Conservation (phyloP, 2,329 filamentous ascomycete species). For the Dothiorella sarmentorum region DNA sequence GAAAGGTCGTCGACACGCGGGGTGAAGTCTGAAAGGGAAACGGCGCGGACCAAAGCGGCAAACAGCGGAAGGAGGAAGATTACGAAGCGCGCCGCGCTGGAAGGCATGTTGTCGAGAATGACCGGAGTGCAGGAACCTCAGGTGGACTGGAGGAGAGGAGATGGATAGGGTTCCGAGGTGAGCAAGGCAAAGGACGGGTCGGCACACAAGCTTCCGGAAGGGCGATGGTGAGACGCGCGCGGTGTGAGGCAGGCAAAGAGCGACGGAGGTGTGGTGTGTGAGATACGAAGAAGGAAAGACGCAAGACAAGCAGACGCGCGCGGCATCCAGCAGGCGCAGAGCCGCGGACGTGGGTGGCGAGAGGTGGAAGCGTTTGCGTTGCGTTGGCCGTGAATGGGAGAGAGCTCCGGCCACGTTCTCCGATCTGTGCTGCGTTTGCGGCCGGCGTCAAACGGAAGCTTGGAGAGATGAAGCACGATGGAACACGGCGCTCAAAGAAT, state of each 20-base stretch:
- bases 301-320: neutral
- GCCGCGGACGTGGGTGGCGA: neutral
- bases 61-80: slow-evolving; percentile 18
- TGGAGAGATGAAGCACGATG: slow-evolving; percentile 12
- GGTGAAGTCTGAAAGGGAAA: slow-evolving; percentile 45
- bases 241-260: slow-evolving; percentile 5
- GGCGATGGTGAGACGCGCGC: slow-evolving; percentile 10
- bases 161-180: neutral
- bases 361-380: neutral
- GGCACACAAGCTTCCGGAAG: neutral
- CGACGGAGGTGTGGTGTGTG: neutral
- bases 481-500: slow-evolving; percentile 11
- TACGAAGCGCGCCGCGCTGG: slow-evolving; percentile 7
- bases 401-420: slow-evolving; percentile 1
- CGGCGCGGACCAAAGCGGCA: slow-evolving; percentile 29
- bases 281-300: slow-evolving; percentile 2
- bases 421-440: neutral
- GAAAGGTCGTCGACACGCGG: slow-evolving; percentile 42
- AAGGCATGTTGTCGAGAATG: slow-evolving; percentile 3
- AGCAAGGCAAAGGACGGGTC: neutral
- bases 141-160: neutral
- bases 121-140: neutral
- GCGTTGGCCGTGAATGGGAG: neutral
- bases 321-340: slow-evolving; percentile 6
- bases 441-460: neutral